Evolutionary conservation across 148 eudicot species (phyloP).

Genomic region (Fagopyrum tataricum): DNA sequence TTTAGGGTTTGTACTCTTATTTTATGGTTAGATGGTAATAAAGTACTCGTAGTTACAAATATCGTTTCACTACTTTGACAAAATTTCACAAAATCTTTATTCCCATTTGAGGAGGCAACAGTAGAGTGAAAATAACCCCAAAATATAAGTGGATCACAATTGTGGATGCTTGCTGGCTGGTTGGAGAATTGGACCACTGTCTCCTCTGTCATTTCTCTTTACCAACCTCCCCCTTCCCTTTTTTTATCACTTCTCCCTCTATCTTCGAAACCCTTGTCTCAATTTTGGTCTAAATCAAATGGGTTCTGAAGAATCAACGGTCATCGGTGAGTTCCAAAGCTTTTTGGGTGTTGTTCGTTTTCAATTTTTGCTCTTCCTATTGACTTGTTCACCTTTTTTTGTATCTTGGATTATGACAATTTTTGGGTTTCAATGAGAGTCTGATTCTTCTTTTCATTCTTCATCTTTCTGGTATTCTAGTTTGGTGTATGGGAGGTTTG

Average conservation of each 20-base stretch:
- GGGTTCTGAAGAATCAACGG: constrained; percentile 40
- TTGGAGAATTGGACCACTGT: constrained; percentile 8
- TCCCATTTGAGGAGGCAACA: background rate
- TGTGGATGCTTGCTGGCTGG: constrained; percentile 7
- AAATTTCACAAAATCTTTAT: background rate
- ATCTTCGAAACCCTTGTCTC: constrained; percentile 7
- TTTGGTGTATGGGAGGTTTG: background rate
- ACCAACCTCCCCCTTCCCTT: background rate
- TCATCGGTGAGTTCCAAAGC: constrained; percentile 28
- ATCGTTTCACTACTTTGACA: background rate
- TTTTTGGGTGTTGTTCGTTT: background rate
- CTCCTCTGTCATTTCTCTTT: background rate
- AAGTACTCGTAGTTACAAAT: too few species aligned
- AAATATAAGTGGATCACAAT: background rate
- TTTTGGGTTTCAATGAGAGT: background rate
- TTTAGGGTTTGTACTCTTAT: too few species aligned
- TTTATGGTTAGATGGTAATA: too few species aligned
- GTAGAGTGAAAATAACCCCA: background rate
- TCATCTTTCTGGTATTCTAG: background rate
- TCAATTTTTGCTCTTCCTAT: background rate
- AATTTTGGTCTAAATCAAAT: constrained; percentile 9
- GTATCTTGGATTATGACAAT: background rate
- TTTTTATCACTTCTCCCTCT: background rate
- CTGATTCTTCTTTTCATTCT: background rate
- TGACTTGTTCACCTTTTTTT: background rate